Base-by-base conservation (phyloP, 2,329 filamentous ascomycete species). In the Talaromyces marneffei region DNA sequence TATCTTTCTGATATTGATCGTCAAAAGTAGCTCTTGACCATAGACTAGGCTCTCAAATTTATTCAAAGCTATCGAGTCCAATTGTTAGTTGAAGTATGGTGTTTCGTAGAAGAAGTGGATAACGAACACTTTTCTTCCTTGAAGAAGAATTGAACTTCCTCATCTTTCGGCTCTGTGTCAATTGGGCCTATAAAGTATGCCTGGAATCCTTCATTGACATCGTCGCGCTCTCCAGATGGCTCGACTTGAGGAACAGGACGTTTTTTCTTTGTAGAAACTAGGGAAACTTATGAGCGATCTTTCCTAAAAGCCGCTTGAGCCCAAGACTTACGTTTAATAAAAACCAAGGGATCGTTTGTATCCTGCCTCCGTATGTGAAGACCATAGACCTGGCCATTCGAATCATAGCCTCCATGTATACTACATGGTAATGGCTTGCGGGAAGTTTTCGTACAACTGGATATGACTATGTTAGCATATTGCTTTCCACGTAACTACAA, bases 41-140 rank as follows among this genome's bases (percentile, higher is more conserved):
- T 65, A 66, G 10, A 66, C 57, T 23, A 65, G 39, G 9, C 56
- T 62, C 29, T 66, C 61, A 18, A 66, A 62, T 25, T 54, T 18
- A 12, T 60, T 60, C 25, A 60, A 35, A 18, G 57, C 57, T 60
- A 8, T 16, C 2, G 4, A n/a, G 8, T n/a, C 8, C 4, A 5
- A 58, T 10, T 35, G 2, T 58, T 37, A 58, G 55, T 3, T 3
- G 3, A 40, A 12, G 8, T 20, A 1, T 9, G 31, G 9, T 7
- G 10, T 1, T 27, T 37, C 1, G n/a, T 12, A 33, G 25, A 16
- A 33, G 25, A 16, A 12, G 4, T 18, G 2, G 27, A 6, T 31
- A 54, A n/a, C 57, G 1, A 20, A 60, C 57, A 60, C 42, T 54
- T 60, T 6, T 54, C 25, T 31, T 63, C 57, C n/a, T 65, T 37